Evolutionary conservation across 345 rosid species (phyloP).

Genomic region (Syzygium oleosum): DNA sequence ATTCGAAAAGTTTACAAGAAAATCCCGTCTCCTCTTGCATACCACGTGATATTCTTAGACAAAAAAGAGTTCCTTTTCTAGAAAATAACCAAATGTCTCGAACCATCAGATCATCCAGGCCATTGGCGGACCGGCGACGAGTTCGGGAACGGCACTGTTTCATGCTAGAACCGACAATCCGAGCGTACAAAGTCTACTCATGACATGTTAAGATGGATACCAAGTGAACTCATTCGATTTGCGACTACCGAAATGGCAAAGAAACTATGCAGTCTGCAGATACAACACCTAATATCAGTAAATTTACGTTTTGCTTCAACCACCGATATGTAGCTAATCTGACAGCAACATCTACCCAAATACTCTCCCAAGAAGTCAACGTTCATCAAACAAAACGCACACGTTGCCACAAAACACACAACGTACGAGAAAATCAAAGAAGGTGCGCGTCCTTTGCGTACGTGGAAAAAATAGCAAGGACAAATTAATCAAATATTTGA

Average conservation of each 20-base stretch:
- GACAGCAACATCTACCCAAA: background rate
- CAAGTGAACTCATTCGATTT: background rate
- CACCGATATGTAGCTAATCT: background rate
- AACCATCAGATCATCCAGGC: background rate
- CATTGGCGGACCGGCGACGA: background rate
- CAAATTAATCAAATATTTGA: background rate
- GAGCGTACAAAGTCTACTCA: background rate
- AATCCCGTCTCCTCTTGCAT: background rate
- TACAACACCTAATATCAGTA: background rate
- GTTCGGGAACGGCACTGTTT: background rate
- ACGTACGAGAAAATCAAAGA: background rate
- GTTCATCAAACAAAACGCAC: background rate
- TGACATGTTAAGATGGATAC: background rate
- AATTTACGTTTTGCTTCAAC: background rate
- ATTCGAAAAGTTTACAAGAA: background rate
- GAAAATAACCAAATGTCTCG: background rate
- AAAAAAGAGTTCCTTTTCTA: background rate
- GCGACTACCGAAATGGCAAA: background rate
- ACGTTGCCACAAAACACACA: background rate
- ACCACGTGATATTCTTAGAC: background rate
- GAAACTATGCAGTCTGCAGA: background rate
- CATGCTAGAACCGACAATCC: background rate
- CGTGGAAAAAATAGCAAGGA: background rate
- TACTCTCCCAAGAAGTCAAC: background rate
- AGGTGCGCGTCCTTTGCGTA: background rate